Conservation (phyloP, 2,329 filamentous ascomycete species). For the Delphinella strobiligena region DNA sequence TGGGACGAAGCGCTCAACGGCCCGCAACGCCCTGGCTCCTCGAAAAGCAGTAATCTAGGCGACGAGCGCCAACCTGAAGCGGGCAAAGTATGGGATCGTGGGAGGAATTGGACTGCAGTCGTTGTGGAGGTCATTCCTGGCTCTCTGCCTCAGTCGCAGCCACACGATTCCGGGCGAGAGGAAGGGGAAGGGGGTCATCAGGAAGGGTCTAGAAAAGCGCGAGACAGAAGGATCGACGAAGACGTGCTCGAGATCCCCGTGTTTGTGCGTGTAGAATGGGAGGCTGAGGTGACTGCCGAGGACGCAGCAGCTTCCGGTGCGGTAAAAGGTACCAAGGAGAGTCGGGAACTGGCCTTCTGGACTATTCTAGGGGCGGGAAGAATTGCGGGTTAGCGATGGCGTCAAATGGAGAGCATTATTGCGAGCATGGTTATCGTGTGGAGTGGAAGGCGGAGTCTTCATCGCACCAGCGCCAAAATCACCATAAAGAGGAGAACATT, state of each 20-base stretch:
- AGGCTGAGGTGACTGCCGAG: slow-evolving; percentile 53
- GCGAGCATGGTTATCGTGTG: too few relatives aligned
- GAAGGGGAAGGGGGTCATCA: slow-evolving; percentile 34
- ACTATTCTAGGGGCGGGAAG: slow-evolving; percentile 79
- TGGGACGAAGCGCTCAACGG: slow-evolving; percentile 74
- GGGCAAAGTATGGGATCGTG: slow-evolving; percentile 92
- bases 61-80: slow-evolving; percentile 59
- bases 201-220: too few relatives aligned
- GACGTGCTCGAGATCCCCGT: slow-evolving; percentile 80
- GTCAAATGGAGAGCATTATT: too few relatives aligned
- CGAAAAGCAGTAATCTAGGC: slow-evolving; percentile 19
- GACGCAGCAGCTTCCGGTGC: slow-evolving; percentile 26
- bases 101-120: slow-evolving; percentile 88
- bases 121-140: slow-evolving; percentile 76
- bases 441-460: too few relatives aligned
- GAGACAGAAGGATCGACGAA: slow-evolving; percentile 42
- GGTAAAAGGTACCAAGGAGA: slow-evolving; percentile 55
- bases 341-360: slow-evolving; percentile 89
- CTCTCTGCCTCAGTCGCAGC: slow-evolving; percentile 20
- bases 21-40: slow-evolving; percentile 25
- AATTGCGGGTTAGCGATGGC: slow-evolving; percentile 37
- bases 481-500: too few relatives aligned
- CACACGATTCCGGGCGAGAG: slow-evolving; percentile 15
- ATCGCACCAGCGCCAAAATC: too few relatives aligned
- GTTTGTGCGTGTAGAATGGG: slow-evolving; percentile 88